phyloP scores from a whole-genome alignment of 768 basidiomycete genomes.

The Amanita thiersii region DNA sequence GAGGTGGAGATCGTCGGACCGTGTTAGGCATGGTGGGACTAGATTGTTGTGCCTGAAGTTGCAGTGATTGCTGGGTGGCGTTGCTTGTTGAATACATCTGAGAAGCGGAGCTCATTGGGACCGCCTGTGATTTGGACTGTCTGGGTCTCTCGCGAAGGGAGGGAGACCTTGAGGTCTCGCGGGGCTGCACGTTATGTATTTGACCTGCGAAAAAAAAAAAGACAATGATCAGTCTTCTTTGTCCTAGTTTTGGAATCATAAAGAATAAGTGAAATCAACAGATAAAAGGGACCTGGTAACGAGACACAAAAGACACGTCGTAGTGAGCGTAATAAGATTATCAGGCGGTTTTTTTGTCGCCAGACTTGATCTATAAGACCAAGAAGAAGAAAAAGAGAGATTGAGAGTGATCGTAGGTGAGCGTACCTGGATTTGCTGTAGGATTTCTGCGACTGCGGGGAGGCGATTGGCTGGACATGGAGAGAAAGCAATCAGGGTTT shows the following conservation, averaged over 20 bases:
- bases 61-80: constrained; percentile 32
- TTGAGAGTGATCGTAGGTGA: background rate
- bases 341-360: constrained; percentile 5
- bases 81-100: constrained; percentile 38
- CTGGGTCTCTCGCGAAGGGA: constrained; percentile 42
- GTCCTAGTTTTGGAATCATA: constrained; percentile 12
- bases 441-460: constrained; percentile 44
- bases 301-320: constrained; percentile 1
- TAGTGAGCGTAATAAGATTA: constrained; percentile 5
- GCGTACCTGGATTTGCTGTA: constrained; percentile 36
- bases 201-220: constrained; percentile 23
- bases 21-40: constrained; percentile 22
- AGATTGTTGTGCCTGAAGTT: constrained; percentile 29
- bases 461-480: constrained; percentile 40
- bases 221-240: constrained; percentile 17
- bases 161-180: constrained; percentile 44
- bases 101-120: constrained; percentile 50
- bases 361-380: constrained; percentile 10
- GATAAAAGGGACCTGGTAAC: constrained; percentile 12
- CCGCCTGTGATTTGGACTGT: constrained; percentile 48
- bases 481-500: constrained; percentile 19
- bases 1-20: constrained; percentile 29
- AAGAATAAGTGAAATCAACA: constrained; percentile 10
- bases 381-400: constrained; percentile 15
- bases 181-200: constrained; percentile 30